phyloP scores from a whole-genome alignment of 345 rosid genomes.

The Erysimum cheiranthoides region DNA sequence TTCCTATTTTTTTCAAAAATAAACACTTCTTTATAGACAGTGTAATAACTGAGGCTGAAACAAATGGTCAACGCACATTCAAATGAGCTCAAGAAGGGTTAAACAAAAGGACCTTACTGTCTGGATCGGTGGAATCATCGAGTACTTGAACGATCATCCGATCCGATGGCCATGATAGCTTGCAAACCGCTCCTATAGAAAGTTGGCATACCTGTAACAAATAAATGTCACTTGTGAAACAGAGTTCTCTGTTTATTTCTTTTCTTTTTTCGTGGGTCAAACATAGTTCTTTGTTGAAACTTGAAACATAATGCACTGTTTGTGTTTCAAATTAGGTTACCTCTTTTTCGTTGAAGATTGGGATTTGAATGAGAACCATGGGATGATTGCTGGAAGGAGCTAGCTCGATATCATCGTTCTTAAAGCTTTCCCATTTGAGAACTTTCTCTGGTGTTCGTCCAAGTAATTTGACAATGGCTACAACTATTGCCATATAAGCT shows the following conservation, averaged over 20 bases:
- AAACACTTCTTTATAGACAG: not conserved
- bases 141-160: slow-evolving; percentile 87
- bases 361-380: slow-evolving; percentile 45
- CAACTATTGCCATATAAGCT: slow-evolving; percentile 57
- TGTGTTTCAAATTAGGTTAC: slow-evolving; percentile 16
- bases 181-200: slow-evolving; percentile 89
- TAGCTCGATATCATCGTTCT: slow-evolving; percentile 53
- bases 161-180: slow-evolving; percentile 85
- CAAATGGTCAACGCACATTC: slow-evolving; percentile 7
- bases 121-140: slow-evolving; percentile 80
- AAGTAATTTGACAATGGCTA: slow-evolving; percentile 49
- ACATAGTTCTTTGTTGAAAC: slow-evolving; percentile 23
- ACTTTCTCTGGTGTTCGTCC: slow-evolving; percentile 49
- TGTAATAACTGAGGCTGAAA: not conserved
- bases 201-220: slow-evolving; percentile 67
- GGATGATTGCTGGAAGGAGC: slow-evolving; percentile 51
- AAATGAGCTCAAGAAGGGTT: not conserved
- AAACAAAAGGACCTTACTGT: slow-evolving; percentile 42
- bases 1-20: slow-evolving; percentile 47
- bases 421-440: slow-evolving; percentile 54
- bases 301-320: slow-evolving; percentile 27
- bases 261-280: not conserved
- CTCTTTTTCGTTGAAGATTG: slow-evolving; percentile 47
- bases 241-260: not conserved
- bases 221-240: not conserved